Evolutionary conservation across 176 grass and related monocot genomes (phyloP), one percentile per base, ranked within the genome.

Genomic region (Metroxylon sagu): DNA sequence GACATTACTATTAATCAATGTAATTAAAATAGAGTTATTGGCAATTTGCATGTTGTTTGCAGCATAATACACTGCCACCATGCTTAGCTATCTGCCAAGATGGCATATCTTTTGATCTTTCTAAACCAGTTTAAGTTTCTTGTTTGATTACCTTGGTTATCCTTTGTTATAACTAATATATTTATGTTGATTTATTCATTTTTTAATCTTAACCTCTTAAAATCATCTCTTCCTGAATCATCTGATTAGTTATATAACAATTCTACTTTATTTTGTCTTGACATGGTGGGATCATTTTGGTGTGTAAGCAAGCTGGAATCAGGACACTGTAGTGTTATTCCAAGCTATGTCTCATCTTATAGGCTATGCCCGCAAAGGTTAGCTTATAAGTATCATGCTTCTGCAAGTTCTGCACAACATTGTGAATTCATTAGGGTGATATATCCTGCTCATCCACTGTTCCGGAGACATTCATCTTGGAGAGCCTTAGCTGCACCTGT

Each of bases 401-500:
- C 50, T 59, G 19, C 49, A 61, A 82, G 68, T 48, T 77, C 64
- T 55, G 61, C 54, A 57, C 60, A 19, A 19, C 2, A 26, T 5
- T 51, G 3, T 63, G 77, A 71, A 21, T 70, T 72, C 3, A 54
- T 61, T 54, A 59, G 26, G 28, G 53, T 35, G 16, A 67, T 27
- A 31, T 59, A 63, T 56, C 80, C 77, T 4, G 3, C 67, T 43
- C 53, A 72, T 14, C 74, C 75, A 50, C 21, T 57, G 25, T 56
- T 54, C 61, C 53, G 50, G 27, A 84, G 56, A 35, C 70, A 18
- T 61, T 74, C 71, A 59, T 16, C 23, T 54, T 76, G 80, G 77
- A 90, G 64, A 59, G 74, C 28, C 25, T 80, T 74, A 54, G 61
- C 80, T 35, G 65, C 74, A 59, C 83, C 77, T 69, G 49, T 96